Percentiles rank a stretch among this genome's conserved stretches.
These are phyloP conservation scores for Trichothecium roseum DNA, from an alignment of 2,329 filamentous ascomycete species.

Conservation along the genomic window DNA sequence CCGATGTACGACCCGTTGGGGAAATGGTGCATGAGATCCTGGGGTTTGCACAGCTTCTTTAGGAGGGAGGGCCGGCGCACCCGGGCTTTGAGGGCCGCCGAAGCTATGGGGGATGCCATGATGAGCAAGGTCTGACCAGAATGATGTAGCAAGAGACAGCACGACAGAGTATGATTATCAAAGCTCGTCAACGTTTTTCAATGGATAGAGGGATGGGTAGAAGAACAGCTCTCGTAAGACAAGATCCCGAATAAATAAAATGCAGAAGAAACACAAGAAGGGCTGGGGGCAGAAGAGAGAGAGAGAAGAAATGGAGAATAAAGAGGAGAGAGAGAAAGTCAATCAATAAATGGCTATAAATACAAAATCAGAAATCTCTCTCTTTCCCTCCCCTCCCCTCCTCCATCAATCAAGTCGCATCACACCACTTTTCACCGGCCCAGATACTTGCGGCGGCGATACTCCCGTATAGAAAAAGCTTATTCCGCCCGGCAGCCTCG, in stretches of 20 bases:
- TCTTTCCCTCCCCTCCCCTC: too few species aligned
- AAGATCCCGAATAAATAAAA: too few species aligned
- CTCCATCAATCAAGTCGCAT: too few species aligned
- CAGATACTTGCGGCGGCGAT: too few species aligned
- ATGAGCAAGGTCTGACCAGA: not conserved
- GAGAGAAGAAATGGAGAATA: slow-evolving; percentile 5
- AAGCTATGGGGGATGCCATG: slow-evolving; percentile 47
- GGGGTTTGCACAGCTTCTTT: slow-evolving; percentile 66
- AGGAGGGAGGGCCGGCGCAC: slow-evolving; percentile 68
- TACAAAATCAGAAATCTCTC: too few species aligned
- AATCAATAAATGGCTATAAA: not conserved
- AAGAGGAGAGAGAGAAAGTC: slow-evolving; percentile 5
- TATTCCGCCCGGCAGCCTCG: too few species aligned
- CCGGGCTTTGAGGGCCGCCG: slow-evolving; percentile 65
- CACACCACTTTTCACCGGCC: too few species aligned
- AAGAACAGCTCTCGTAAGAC: too few species aligned
- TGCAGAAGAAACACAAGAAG: too few species aligned
- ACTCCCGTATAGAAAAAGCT: too few species aligned
- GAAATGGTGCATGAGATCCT: slow-evolving; percentile 73
- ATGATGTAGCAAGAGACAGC: slow-evolving; percentile 7
- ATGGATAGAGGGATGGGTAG: too few species aligned
- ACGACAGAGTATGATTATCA: slow-evolving; percentile 8
- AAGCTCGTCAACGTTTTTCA: too few species aligned
- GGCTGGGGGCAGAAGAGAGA: slow-evolving; percentile 10
- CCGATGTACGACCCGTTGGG: slow-evolving; percentile 80